These are phyloP conservation scores for Arachis stenosperma DNA, from an alignment of 306 rosid genomes.

Conservation along the genomic window DNA sequence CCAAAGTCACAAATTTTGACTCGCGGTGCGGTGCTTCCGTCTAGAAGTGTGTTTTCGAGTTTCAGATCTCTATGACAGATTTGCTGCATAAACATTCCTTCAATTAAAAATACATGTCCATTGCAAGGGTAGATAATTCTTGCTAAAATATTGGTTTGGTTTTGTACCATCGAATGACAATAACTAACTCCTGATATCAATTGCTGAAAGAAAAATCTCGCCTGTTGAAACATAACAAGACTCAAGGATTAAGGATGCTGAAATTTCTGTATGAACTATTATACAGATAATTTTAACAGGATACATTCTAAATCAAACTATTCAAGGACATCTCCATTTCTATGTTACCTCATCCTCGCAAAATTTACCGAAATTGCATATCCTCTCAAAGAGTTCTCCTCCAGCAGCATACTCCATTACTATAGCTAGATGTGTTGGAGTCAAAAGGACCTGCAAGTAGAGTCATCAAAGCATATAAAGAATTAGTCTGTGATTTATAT, in stretches of 20 bases:
- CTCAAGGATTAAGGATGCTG: neutral
- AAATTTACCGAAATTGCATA: constrained; percentile 76
- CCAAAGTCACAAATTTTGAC: constrained; percentile 89
- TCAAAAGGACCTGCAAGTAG: constrained; percentile 63
- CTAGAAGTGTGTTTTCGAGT: constrained; percentile 85
- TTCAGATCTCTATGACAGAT: constrained; percentile 91
- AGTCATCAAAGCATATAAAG: constrained; percentile 33
- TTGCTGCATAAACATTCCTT: constrained; percentile 56
- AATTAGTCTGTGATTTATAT: neutral
- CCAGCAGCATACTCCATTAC: constrained; percentile 94
- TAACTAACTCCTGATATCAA: constrained; percentile 86
- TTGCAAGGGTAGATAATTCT: constrained; percentile 8
- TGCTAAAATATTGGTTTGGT: constrained; percentile 4
- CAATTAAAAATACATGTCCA: constrained; percentile 11
- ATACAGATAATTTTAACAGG: neutral
- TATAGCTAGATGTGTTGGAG: constrained; percentile 83
- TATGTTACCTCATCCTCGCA: constrained; percentile 82
- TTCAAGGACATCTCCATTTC: neutral
- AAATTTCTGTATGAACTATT: constrained; percentile 15
- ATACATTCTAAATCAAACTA: constrained; percentile 1
- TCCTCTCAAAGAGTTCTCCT: constrained; percentile 83
- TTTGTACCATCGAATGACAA: constrained; percentile 83
- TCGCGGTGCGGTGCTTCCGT: constrained; percentile 77
- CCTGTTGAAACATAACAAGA: constrained; percentile 57
- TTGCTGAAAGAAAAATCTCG: constrained; percentile 94